Base-by-base conservation (phyloP, 139 green algal genomes). In the Ettlia oleoabundans region DNA sequence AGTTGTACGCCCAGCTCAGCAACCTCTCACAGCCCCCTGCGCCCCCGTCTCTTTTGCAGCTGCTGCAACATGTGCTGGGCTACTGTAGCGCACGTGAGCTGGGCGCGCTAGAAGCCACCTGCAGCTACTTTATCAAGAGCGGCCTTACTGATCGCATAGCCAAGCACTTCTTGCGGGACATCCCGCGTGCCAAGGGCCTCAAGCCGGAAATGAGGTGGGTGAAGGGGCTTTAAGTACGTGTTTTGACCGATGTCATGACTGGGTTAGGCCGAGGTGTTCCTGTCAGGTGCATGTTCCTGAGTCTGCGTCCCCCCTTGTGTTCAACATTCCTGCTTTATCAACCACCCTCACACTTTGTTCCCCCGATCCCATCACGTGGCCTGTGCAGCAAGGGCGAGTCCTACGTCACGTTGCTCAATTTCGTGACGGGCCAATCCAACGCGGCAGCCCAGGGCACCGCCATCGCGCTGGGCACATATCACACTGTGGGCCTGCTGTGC, bases 391-490 rank as follows among this genome's bases (percentile, higher is more conserved):
- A 87, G 24, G 81, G 87, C 19, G 92, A 96, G 84, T 86, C 79
- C 15, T 88, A 87, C 68, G 82, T 93, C 9, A 86, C 85, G 5
- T 77, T 96, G 64, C 88, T 95, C 42, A 88, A 92, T 68, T 96
- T 92, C 63, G 83, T 95, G 30, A 91, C 85, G n/a, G 87, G 88
- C 63, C 92, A 95, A 76, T 92, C 89, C 41, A 82, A 80, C 9
- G 92, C 91, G 21, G 92, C 91, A 3, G 91, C 92, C 0, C 88
- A 96, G 84, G 89, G 88, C 13, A 96, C 90, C 1, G 89, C 90
- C 0, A 58, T 97, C 0, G 75, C 89, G 3, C 89, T 94, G 58
- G 93, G 93, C 4, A 82, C 89, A 2, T 94, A 94, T 86, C 93
- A 97, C 82, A 93, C 90, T 0, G 79, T 90, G 0, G 89, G 72